Evolutionary conservation across 768 basidiomycete species (phyloP), one percentile per base, ranked within the genome.

Genomic region (Zangia roseola): DNA sequence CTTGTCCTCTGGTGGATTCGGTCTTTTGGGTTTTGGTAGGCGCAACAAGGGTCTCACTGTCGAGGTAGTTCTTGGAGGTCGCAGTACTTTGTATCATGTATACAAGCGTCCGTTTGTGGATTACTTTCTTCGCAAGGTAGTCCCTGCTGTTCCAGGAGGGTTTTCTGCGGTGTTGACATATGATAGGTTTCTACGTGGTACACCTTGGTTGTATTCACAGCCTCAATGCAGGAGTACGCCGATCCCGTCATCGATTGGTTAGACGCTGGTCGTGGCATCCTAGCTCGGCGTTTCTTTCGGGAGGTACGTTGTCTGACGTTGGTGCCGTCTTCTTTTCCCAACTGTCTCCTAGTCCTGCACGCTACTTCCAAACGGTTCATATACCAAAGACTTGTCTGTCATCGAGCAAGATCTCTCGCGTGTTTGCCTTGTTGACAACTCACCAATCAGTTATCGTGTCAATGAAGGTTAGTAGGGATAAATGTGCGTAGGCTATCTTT

Each of bases 221-320:
- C 97, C 7, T 97, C 95, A 9, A 92, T 99, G 91, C 89, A 94
- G 63, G 97, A 99, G 70, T 99, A 99, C 67, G 97, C 97, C 53
- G 97, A 99, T 74, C 97, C 97, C 0, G 94, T 99, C 24, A 99
- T 99, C 57, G 97, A 99, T 71, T 99, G 97, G 97, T 74, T 99
- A 45, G 97, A 99, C 64, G 92, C 87, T 46, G 92, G 94, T 4
- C 81, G 92, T 38, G 94, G 94, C 16, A 90, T 98, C 49, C 81
- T 99, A 30, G 82, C 78, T 2, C 87, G 89, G 53, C 83, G 94
- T 30, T 76, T 97, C 54, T 99, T 98, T 71, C 83, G 97, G 53
- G 93, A 97, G 75, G 90, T 89, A 45, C 49, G 89, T 79, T 19
- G 21, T 36, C 19, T 26, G 19, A 16, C 25, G 26, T 40, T 52